These are phyloP conservation scores for Torrubiella hemipterigena DNA, from an alignment of 2,329 filamentous ascomycete species.

Conservation along the genomic window DNA sequence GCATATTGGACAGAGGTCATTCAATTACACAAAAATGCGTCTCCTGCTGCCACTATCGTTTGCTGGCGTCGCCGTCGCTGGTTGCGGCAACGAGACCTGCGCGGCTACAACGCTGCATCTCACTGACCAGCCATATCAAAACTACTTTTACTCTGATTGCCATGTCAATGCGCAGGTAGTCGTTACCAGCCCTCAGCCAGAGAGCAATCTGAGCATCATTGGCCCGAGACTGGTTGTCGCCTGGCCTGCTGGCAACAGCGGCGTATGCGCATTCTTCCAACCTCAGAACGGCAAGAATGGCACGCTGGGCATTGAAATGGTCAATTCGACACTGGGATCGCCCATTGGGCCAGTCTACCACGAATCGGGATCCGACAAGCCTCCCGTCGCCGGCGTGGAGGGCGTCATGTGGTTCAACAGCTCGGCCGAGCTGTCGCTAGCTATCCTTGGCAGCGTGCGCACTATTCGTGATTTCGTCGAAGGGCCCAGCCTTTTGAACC, in stretches of 20 bases:
- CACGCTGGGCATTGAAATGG: conserved; percentile 36
- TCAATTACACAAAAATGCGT: no score
- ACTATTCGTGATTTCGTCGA: conserved; percentile 53
- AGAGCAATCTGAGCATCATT: conserved; percentile 42
- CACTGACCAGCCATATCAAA: conserved; percentile 46
- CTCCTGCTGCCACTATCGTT: no score
- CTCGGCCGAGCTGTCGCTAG: conserved; percentile 39
- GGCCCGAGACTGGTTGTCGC: conserved; percentile 46
- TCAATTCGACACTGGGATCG: conserved; percentile 33
- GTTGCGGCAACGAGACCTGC: conserved; percentile 3
- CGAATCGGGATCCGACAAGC: conserved; percentile 11
- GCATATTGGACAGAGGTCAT: no score
- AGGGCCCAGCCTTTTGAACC: conserved; percentile 37
- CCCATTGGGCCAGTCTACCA: conserved; percentile 33
- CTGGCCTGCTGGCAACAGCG: conserved; percentile 56
- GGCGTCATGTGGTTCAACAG: conserved; percentile 44
- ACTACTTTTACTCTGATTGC: conserved; percentile 56
- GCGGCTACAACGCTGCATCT: conserved; percentile 18
- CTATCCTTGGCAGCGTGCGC: conserved; percentile 49
- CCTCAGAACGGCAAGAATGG: conserved; percentile 41
- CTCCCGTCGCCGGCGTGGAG: conserved; percentile 39
- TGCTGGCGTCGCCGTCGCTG: no score
- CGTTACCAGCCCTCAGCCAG: conserved; percentile 41
- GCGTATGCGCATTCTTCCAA: conserved; percentile 42
- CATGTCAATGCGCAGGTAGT: conserved; percentile 46